Evolutionary conservation across 805 yeast species (phyloP).

Genomic region (Alloascoidea africana): DNA sequence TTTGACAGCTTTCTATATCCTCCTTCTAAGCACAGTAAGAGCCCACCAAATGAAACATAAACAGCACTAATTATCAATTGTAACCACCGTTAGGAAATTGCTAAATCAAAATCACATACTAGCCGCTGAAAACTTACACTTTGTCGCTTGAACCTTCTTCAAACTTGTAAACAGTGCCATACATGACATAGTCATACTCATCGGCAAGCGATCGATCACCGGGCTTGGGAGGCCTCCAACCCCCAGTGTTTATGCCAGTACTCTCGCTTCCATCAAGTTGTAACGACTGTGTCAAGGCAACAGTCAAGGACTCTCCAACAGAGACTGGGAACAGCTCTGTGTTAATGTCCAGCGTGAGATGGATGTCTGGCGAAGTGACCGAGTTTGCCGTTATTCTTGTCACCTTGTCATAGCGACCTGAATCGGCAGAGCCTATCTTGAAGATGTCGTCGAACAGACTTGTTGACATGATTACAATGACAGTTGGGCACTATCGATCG

Average conservation of each 20-base stretch:
- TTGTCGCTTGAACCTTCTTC: constrained; percentile 63
- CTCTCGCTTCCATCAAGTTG: constrained; percentile 33
- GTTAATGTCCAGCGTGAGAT: constrained; percentile 79
- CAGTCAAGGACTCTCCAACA: constrained; percentile 62
- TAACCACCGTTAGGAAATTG: background rate
- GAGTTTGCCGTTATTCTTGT: constrained; percentile 81
- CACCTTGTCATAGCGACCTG: constrained; percentile 86
- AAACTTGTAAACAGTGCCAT: constrained; percentile 93
- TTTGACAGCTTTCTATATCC: constrained; percentile 77
- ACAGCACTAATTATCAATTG: constrained; percentile 44
- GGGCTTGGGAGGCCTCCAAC: constrained; percentile 76
- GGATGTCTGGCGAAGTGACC: constrained; percentile 65
- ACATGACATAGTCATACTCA: constrained; percentile 96
- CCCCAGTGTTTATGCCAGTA: constrained; percentile 33
- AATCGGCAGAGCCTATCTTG: constrained; percentile 68
- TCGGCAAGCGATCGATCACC: constrained; percentile 83
- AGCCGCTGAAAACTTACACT: constrained; percentile 15
- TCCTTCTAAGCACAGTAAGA: constrained; percentile 88
- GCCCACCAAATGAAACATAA: constrained; percentile 91
- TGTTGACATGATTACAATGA: too few relatives aligned
- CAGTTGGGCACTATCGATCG: too few relatives aligned
- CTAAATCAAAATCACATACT: background rate
- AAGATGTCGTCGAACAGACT: constrained; percentile 90
- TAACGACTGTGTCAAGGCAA: constrained; percentile 72
- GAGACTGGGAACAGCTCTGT: constrained; percentile 82